These are phyloP conservation scores for Thielaviopsis musarum DNA, from an alignment of 2,329 filamentous ascomycete species.

Conservation along the genomic window DNA sequence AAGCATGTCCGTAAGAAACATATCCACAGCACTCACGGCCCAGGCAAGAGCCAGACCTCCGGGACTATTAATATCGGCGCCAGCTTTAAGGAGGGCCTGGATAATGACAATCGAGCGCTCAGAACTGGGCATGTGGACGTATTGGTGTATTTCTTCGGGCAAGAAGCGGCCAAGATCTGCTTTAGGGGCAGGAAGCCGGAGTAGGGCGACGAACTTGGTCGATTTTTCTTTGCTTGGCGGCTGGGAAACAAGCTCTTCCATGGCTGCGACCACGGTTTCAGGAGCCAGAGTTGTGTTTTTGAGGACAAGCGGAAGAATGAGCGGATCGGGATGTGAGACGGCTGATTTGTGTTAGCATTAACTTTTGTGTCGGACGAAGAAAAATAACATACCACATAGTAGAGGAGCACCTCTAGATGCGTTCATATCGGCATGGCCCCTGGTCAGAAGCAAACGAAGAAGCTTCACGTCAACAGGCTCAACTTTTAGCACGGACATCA, in stretches of 20 bases:
- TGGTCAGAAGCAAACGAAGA: slow-evolving; percentile 29
- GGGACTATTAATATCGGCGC: slow-evolving; percentile 37
- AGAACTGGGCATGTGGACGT: slow-evolving; percentile 22
- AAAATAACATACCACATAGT: slow-evolving; percentile 18
- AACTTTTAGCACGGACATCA: slow-evolving; percentile 26
- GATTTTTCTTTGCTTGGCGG: slow-evolving; percentile 30
- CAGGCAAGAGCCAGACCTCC: slow-evolving; percentile 33
- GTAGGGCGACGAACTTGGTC: slow-evolving; percentile 31
- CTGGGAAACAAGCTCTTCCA: slow-evolving; percentile 27
- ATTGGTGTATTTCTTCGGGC: slow-evolving; percentile 31
- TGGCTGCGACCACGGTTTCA: slow-evolving; percentile 25
- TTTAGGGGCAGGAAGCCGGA: slow-evolving; percentile 26
- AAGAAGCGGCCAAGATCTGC: slow-evolving; percentile 27
- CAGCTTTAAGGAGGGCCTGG: slow-evolving; percentile 29
- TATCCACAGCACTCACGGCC: slow-evolving; percentile 30
- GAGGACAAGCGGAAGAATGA: slow-evolving; percentile 31
- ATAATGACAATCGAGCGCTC: slow-evolving; percentile 27
- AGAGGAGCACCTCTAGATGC: slow-evolving; percentile 27
- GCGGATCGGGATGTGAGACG: slow-evolving; percentile 26
- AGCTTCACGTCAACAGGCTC: slow-evolving; percentile 34
- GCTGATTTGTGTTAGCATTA: slow-evolving; percentile 19
- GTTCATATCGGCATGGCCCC: slow-evolving; percentile 37
- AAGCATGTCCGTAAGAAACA: slow-evolving; percentile 31
- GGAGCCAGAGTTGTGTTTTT: slow-evolving; percentile 27
- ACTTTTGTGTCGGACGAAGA: neutral